Evolutionary conservation across 208 protist genomes (phyloP), one percentile per base, ranked within the genome.

Genomic region (Acanthamoeba divionensis): DNA sequence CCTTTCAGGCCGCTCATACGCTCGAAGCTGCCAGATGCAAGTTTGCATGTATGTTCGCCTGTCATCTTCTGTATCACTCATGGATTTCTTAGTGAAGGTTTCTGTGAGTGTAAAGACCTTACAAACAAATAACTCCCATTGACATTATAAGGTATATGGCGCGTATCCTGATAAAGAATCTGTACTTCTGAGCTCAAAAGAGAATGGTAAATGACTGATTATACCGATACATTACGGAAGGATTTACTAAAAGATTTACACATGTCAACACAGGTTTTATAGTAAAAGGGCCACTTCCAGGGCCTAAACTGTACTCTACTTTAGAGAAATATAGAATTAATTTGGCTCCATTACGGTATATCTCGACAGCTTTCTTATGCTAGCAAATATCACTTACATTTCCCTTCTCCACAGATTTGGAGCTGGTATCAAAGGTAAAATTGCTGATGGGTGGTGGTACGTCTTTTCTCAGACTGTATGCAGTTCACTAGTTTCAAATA

Each of bases 141-240:
- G 26, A 9, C 18, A 18, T 29, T 67, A 18, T 15, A n/a, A 79
- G 67, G 67, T 79, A 1, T 85, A 85, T n/a, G 75, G 75, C n/a
- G 45, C 75, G 1, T 85, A 85, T 18, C 75, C 75, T 18, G 75
- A 85, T 54, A 85, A 85, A 54, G 75, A 29, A 31, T 85, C 75
- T 10, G 52, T 85, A 1, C 50, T 85, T 1, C 50, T 63, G 21
- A 66, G 52, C 26, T 57, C 45, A 4, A 6, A 47, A 24, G 75
- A 85, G 4, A 41, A 57, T 33, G 75, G 75, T 2, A n/a, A n/a
- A n/a, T n/a, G n/a, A n/a, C n/a, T n/a, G n/a, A n/a, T n/a, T n/a
- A n/a, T n/a, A n/a, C n/a, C n/a, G n/a, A n/a, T n/a, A n/a, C n/a
- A n/a, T n/a, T n/a, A n/a, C n/a, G n/a, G n/a, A n/a, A n/a, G n/a